These are phyloP conservation scores for Urochloa ruziziensis DNA, from an alignment of 176 grass and related monocot genomes.

Conservation along the genomic window DNA sequence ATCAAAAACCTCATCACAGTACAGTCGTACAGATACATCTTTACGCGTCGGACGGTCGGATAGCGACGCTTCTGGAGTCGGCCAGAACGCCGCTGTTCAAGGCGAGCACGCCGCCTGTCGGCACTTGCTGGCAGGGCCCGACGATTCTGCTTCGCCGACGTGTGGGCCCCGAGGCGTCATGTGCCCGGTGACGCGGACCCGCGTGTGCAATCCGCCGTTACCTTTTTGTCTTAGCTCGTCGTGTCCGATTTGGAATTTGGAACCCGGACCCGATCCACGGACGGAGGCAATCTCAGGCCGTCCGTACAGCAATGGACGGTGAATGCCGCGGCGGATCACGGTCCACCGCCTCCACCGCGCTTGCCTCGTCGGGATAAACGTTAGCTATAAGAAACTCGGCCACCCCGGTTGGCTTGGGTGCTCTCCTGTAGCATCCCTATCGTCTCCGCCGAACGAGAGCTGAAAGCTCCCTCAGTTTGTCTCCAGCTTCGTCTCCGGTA, in stretches of 20 bases:
- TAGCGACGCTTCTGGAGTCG: background rate
- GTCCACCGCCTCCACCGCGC: background rate
- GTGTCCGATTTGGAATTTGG: background rate
- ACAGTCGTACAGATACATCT: background rate
- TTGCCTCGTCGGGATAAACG: background rate
- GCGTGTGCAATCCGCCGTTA: background rate
- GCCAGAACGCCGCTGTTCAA: background rate
- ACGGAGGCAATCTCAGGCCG: background rate
- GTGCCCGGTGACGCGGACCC: slow-evolving; percentile 10
- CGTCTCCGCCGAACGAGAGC: background rate
- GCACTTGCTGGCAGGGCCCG: background rate
- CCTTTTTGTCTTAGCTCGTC: background rate
- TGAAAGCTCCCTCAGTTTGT: background rate
- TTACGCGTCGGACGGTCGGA: slow-evolving; percentile 9
- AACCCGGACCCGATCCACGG: slow-evolving; percentile 1
- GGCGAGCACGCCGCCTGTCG: background rate
- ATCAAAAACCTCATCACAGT: no score
- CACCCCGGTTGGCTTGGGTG: background rate
- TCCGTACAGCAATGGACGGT: background rate
- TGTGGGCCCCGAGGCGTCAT: background rate
- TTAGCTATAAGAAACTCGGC: slow-evolving; percentile 19
- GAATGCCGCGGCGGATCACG: background rate
- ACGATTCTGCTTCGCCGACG: background rate
- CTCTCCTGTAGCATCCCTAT: background rate
- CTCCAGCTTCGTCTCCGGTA: slow-evolving; percentile 26